These are phyloP conservation scores for Cyathus striatus DNA, from an alignment of 768 basidiomycete species.

Conservation along the genomic window DNA sequence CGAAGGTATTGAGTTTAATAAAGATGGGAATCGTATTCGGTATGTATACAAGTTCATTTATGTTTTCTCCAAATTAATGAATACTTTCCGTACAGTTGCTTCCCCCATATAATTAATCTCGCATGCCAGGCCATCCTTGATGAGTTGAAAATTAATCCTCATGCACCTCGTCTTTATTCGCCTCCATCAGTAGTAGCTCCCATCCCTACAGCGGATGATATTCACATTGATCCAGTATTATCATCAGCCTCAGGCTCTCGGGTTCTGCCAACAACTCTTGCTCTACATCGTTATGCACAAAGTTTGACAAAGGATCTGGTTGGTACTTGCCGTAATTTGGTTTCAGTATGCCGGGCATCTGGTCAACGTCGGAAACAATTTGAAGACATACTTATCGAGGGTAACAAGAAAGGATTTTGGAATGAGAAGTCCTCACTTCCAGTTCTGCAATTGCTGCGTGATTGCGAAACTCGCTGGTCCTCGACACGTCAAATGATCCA, in stretches of 20 bases:
- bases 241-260: no score
- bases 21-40: not conserved
- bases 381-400: not conserved
- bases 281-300: not conserved
- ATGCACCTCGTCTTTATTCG: no score
- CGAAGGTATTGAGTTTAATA: not conserved
- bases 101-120: constrained; percentile 1
- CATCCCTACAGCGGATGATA: no score
- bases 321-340: not conserved
- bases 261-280: no score
- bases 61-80: not conserved
- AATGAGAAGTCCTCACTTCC: not conserved
- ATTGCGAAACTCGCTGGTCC: constrained; percentile 2
- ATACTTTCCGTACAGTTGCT: not conserved
- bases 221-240: no score
- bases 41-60: no score
- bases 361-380: not conserved
- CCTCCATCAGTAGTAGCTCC: no score
- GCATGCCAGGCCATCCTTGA: not conserved
- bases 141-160: not conserved
- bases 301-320: not conserved
- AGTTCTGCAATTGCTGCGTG: not conserved
- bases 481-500: not conserved
- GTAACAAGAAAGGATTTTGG: not conserved
- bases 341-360: not conserved